A percentile compares a stretch with the other conserved stretches of the same genome.
Evolutionary conservation across 78 protist species (phyloP).

Genomic region (Salpingoeca rosetta): DNA sequence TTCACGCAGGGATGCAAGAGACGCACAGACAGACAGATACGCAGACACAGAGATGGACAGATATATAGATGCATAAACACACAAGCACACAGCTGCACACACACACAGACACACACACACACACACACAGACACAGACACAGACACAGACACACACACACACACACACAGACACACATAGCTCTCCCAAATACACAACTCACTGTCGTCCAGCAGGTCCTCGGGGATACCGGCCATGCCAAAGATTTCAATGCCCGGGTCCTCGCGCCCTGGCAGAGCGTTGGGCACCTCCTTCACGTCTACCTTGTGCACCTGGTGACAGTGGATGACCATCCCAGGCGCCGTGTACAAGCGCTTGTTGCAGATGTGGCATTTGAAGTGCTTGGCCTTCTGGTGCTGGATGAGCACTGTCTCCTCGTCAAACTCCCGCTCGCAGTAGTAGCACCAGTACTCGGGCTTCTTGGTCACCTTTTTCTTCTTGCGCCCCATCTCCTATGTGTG

Average conservation of each 20-base stretch:
- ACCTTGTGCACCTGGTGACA: constrained; percentile 70
- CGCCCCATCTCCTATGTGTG: constrained; percentile 34
- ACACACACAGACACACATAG: too few species aligned
- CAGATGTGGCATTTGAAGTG: constrained; percentile 73
- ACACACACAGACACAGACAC: too few species aligned
- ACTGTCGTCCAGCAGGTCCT: too few species aligned
- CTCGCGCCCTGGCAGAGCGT: constrained; percentile 66
- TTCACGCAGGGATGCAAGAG: too few species aligned
- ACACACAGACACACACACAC: too few species aligned
- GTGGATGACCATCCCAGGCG: constrained; percentile 65
- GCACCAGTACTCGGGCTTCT: constrained; percentile 31
- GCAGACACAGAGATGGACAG: too few species aligned
- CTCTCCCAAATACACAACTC: too few species aligned
- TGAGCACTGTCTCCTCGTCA: constrained; percentile 64
- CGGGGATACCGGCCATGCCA: constrained; percentile 83
- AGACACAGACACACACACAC: too few species aligned
- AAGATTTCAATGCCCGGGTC: constrained; percentile 45
- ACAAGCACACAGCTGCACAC: too few species aligned
- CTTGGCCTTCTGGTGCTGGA: constrained; percentile 75
- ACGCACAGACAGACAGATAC: too few species aligned
- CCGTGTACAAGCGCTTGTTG: constrained; percentile 45
- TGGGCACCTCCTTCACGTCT: constrained; percentile 43
- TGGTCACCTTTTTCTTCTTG: constrained; percentile 17
- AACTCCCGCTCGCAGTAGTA: constrained; percentile 77
- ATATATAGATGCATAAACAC: too few species aligned